phyloP scores from a whole-genome alignment of 83 land plant species.

The Diphasiastrum complanatum region DNA sequence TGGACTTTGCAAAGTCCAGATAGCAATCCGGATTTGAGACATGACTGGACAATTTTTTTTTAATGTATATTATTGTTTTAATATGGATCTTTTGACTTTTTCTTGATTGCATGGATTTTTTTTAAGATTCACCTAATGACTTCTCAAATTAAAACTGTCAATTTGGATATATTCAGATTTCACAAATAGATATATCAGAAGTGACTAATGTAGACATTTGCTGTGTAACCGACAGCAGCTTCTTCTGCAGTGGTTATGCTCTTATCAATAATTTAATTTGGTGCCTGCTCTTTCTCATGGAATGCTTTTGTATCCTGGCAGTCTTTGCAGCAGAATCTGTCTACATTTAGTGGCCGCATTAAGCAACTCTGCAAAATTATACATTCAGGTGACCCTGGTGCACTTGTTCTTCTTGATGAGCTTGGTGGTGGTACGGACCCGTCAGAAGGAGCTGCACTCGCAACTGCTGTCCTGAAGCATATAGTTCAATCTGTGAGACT shows the following conservation, averaged over 20 bases:
- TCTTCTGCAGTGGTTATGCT: neutral
- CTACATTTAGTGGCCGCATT: constrained; percentile 92
- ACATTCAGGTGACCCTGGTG: constrained; percentile 43
- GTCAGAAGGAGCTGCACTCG: constrained; percentile 88
- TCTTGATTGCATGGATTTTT: too few relatives aligned
- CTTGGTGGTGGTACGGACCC: constrained; percentile 96
- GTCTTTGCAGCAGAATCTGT: constrained; percentile 87
- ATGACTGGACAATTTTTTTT: constrained; percentile 17
- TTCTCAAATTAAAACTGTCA: too few relatives aligned
- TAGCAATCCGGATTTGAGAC: too few relatives aligned
- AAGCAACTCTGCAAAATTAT: constrained; percentile 60
- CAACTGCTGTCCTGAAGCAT: constrained; percentile 69
- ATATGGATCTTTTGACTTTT: too few relatives aligned
- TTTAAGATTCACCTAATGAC: neutral
- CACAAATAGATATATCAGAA: too few relatives aligned
- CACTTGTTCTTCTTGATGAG: constrained; percentile 85
- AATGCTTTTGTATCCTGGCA: constrained; percentile 18
- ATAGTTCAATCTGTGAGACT: constrained; percentile 47
- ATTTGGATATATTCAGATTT: too few relatives aligned
- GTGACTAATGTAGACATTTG: neutral
- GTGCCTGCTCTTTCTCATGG: neutral
- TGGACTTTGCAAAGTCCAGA: too few relatives aligned
- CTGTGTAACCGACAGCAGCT: neutral
- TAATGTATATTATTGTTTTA: neutral
- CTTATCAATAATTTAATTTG: neutral